Conservation (phyloP, 805 yeast genomes). For the Ogataea naganishii region DNA sequence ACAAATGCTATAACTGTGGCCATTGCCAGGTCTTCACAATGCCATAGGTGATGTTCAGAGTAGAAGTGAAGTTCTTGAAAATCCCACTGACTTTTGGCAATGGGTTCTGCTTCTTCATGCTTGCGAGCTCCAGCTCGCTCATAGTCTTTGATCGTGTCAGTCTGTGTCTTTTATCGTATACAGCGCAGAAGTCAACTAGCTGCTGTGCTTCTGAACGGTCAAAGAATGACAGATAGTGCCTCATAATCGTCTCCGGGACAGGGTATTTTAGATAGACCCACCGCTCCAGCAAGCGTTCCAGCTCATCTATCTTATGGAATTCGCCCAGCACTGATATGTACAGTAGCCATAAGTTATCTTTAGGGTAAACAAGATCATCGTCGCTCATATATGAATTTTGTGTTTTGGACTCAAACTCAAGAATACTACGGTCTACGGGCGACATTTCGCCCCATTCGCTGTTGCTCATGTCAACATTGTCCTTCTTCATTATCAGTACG, state of each 20-base stretch:
- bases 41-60: conserved; percentile 20
- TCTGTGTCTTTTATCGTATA: conserved; percentile 10
- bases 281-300: conserved; percentile 42
- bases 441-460: conserved; percentile 37
- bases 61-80: conserved; percentile 14
- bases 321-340: conserved; percentile 43
- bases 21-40: conserved; percentile 23
- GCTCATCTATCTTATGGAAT: conserved; percentile 37
- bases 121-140: conserved; percentile 17
- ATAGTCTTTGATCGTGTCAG: conserved; percentile 4
- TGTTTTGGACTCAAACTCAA: conserved; percentile 40
- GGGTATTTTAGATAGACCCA: conserved; percentile 38
- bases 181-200: conserved; percentile 12
- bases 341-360: conserved; percentile 37
- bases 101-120: conserved; percentile 6
- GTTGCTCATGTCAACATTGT: conserved; percentile 4
- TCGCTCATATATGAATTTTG: conserved; percentile 25
- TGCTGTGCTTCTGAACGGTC: conserved; percentile 12
- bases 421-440: conserved; percentile 54
- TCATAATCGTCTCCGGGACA: conserved; percentile 11
- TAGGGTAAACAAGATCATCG: conserved; percentile 31
- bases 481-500: conserved; percentile 22
- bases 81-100: conserved; percentile 8
- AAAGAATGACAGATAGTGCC: conserved; percentile 11
- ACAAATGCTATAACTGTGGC: conserved; percentile 13